Evolutionary conservation across 495 filamentous ascomycete genomes (phyloP), one percentile per base, ranked within the genome.

Genomic region (Aspergillus carlsbadensis): DNA sequence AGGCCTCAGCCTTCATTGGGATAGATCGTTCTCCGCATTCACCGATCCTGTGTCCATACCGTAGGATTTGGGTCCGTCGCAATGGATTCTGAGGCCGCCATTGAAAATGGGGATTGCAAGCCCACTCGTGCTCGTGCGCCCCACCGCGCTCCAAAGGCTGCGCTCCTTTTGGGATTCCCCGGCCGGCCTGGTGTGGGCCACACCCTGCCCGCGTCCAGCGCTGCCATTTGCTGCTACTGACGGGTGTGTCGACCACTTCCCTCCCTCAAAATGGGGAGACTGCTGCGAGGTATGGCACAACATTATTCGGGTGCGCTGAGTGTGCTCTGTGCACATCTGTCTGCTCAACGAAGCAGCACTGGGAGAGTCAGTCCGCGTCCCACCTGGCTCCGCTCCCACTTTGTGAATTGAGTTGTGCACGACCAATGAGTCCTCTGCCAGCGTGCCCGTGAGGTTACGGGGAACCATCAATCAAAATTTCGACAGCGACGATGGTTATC

Each of bases 61-160:
- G 51, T 35, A 51, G 46, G 52, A 52, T 42, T 47, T 47, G 42
- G 36, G 21, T 37, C 22, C 42, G 31, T 44, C 49, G 46, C 43
- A 56, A 62, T 62, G 51, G 56, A 51, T 37, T 49, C 15, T 52
- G 52, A 40, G 52, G 39, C 39, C 52, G 59, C 60, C 60, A 57
- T 57, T 65, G 62, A 53, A 33, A 61, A 59, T 59, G 53, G 56
- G 62, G 55, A 54, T 60, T 58, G 47, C 41, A 21, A 42, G 36
- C 51, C 58, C 58, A 62, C 64, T 67, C 64, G 64, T 67, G 64
- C 64, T 66, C 60, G 56, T 59, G 60, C 59, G 64, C 58, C 58
- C 60, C 52, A 53, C 53, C 39, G 57, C 56, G 49, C 60, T 54
- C n/a, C n/a, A n/a, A n/a, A n/a, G n/a, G n/a, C n/a, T n/a, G 58